Base-by-base conservation (phyloP, 345 rosid genomes). In the Euclidium syriacum region DNA sequence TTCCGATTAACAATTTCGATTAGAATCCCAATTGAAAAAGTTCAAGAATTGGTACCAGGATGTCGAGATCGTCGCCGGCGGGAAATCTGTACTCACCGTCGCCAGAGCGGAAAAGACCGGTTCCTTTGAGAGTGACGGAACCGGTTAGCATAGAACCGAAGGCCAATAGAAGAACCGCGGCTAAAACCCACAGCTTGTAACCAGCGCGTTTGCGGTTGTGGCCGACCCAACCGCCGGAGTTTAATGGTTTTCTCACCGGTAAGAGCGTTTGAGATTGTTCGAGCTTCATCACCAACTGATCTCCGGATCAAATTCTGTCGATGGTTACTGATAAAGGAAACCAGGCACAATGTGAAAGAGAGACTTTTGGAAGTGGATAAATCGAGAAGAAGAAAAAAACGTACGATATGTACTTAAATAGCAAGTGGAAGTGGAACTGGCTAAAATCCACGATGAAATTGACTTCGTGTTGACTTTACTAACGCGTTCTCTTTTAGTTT, bases 71-170 rank as follows among this genome's bases (percentile, higher is more conserved):
- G 10, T 77, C 77, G 52, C 44, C 65, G 68, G 36, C 16, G 34
- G 74, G 51, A 23, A 79, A 72, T n/a, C 70, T 67, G 22, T 22
- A 50, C 50, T 54, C 54, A 41, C 75, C 77, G 69, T 78, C 72
- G 12, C 47, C 48, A 1, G 78, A 56, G 35, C 75, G 82, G 59
- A 78, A 52, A 8, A 73, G 52, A 54, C 84, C 32, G 47, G 85
- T 83, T 79, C 88, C 83, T 78, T 82, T 81, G 58, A 91, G 91
- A 46, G 95, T 78, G 55, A 87, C 79, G 4, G 91, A 77, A 72
- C 98, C 87, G 36, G 94, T 87, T 58, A 91, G 69, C 95, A 91
- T 79, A 46, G 95, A 84, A 82, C 89, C 82, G 42, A 85, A 73
- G 10, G 96, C 94, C 12, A 91, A 83, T 3, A 90, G 79, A 22